A percentile compares a stretch with the other conserved stretches of the same genome.
These are phyloP conservation scores for Melampsora occidentalis DNA, from an alignment of 1,284 basidiomycete genomes.

Conservation along the genomic window DNA sequence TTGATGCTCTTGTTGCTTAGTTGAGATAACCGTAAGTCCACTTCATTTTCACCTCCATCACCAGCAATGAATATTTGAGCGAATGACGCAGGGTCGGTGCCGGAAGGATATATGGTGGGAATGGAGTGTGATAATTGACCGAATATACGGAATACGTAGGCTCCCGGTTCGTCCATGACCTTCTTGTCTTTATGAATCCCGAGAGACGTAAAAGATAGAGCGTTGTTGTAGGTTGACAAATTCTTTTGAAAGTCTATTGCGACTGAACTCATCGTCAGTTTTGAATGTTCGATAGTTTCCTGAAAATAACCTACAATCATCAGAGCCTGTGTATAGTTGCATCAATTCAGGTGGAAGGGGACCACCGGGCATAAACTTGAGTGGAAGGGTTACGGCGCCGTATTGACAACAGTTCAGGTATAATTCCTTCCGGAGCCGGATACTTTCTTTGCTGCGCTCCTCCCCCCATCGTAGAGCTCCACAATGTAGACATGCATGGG, in stretches of 20 bases:
- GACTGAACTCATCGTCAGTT: background rate
- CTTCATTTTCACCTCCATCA: background rate
- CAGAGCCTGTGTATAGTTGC: background rate
- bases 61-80: conserved; percentile 3
- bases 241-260: background rate
- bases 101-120: background rate
- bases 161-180: background rate
- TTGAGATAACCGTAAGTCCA: background rate
- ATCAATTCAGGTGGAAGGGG: background rate
- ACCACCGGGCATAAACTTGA: no score
- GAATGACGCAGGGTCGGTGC: background rate
- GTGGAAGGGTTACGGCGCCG: background rate
- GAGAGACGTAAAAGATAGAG: background rate
- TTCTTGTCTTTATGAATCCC: background rate
- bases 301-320: no score
- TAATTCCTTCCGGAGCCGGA: background rate
- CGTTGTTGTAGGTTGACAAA: background rate
- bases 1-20: background rate
- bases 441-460: background rate
- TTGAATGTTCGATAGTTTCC: no score
- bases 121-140: background rate
- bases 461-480: background rate
- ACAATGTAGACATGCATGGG: background rate
- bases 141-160: background rate
- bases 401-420: background rate